These are phyloP conservation scores for Boletus coccyginus DNA, from an alignment of 768 basidiomycete species.

Conservation along the genomic window DNA sequence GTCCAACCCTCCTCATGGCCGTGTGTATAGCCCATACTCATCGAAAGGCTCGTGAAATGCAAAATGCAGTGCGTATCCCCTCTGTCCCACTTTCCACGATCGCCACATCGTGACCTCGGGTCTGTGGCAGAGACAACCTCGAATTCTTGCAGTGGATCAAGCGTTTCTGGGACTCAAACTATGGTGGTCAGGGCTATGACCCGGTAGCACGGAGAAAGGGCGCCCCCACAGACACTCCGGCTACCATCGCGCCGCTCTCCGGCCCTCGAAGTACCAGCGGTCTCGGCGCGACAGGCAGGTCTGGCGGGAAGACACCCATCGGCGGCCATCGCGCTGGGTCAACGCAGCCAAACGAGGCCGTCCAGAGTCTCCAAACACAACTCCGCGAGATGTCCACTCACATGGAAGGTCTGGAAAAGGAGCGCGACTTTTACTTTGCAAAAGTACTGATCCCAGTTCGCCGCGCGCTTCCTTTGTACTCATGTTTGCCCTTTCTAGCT, in stretches of 20 bases:
- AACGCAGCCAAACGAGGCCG: slow-evolving; percentile 62
- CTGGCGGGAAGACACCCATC: slow-evolving; percentile 73
- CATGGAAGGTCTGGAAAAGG: slow-evolving; percentile 92
- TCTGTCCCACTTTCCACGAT: neutral
- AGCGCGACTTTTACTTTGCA: slow-evolving; percentile 97
- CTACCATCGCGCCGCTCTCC: slow-evolving; percentile 69
- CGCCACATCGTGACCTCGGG: slow-evolving; percentile 12
- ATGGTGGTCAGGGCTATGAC: slow-evolving; percentile 84
- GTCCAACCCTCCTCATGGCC: slow-evolving; percentile 4
- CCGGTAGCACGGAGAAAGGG: slow-evolving; percentile 79
- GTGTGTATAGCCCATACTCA: slow-evolving; percentile 74
- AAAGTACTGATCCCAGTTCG: slow-evolving; percentile 57
- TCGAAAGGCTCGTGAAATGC: slow-evolving; percentile 94
- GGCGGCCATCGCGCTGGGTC: slow-evolving; percentile 65
- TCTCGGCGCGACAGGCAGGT: slow-evolving; percentile 39
- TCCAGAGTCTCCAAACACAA: slow-evolving; percentile 70
- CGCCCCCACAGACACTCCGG: slow-evolving; percentile 70
- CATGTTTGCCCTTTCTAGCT: slow-evolving; percentile 50
- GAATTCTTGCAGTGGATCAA: slow-evolving; percentile 99
- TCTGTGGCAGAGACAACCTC: slow-evolving; percentile 77
- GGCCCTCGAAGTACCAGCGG: slow-evolving; percentile 39
- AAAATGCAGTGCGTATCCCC: slow-evolving; percentile 88
- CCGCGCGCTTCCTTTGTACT: slow-evolving; percentile 3
- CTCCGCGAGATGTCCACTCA: slow-evolving; percentile 78
- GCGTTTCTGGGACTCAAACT: slow-evolving; percentile 93